phyloP scores from a whole-genome alignment of 768 basidiomycete genomes.

The Boletus reticulatus region DNA sequence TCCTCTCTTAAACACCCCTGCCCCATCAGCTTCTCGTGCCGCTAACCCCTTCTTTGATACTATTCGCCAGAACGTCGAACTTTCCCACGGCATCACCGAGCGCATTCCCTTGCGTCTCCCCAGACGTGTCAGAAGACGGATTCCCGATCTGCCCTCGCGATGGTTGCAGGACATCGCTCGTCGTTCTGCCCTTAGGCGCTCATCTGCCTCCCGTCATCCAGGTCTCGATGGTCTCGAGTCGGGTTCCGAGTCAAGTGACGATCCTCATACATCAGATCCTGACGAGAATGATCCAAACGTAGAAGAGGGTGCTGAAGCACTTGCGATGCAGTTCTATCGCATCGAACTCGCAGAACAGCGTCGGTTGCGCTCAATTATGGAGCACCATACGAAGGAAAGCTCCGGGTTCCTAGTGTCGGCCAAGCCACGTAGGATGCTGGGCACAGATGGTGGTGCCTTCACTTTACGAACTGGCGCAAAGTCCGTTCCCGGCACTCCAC shows the following conservation, averaged over 20 bases:
- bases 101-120: slow-evolving; percentile 73
- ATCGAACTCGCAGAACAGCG: slow-evolving; percentile 92
- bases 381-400: slow-evolving; percentile 76
- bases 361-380: slow-evolving; percentile 86
- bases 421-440: slow-evolving; percentile 7
- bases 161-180: slow-evolving; percentile 77
- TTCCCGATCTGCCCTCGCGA: slow-evolving; percentile 72
- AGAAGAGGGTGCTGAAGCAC: slow-evolving; percentile 70
- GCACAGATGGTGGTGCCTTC: neutral
- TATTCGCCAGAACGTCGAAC: slow-evolving; percentile 84
- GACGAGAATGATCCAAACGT: slow-evolving; percentile 40
- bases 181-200: slow-evolving; percentile 37
- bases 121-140: slow-evolving; percentile 47
- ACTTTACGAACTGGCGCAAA: slow-evolving; percentile 12
- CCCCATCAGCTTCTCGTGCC: slow-evolving; percentile 26
- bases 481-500: slow-evolving; percentile 19
- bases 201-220: slow-evolving; percentile 10
- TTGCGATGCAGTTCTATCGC: slow-evolving; percentile 92
- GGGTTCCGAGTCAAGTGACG: slow-evolving; percentile 37
- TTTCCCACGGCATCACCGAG: slow-evolving; percentile 71
- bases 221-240: slow-evolving; percentile 20
- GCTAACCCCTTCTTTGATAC: slow-evolving; percentile 94
- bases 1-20: slow-evolving; percentile 17
- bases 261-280: slow-evolving; percentile 30
- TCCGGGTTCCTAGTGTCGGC: neutral